A percentile compares a stretch with the other conserved stretches of the same genome.
Conservation (phyloP, 2,329 filamentous ascomycete species). For the Spiromastix sp. region DNA sequence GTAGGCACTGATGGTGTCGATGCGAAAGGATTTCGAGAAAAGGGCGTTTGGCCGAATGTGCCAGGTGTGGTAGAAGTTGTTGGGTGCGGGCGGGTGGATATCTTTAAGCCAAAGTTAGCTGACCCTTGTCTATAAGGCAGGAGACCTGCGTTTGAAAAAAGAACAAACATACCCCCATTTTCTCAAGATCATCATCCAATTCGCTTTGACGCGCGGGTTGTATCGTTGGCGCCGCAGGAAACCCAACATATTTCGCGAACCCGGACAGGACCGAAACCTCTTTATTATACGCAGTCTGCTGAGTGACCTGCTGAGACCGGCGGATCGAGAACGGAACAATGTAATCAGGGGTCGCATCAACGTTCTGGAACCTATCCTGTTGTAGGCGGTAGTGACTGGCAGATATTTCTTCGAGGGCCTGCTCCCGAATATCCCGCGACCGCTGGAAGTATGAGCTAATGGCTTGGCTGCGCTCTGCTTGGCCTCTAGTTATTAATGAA, state of each 20-base stretch:
- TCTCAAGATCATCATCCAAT: constrained; percentile 75
- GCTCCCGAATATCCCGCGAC: constrained; percentile 72
- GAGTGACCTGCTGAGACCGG: constrained; percentile 64
- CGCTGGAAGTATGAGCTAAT: constrained; percentile 87
- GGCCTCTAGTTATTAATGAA: constrained; percentile 61
- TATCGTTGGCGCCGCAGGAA: constrained; percentile 87
- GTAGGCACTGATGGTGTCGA: constrained; percentile 25
- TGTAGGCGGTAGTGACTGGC: constrained; percentile 90
- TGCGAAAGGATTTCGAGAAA: constrained; percentile 20
- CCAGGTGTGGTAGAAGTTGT: neutral
- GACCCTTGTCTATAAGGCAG: neutral
- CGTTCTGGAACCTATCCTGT: constrained; percentile 68
- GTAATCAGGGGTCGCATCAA: constrained; percentile 71
- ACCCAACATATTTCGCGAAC: constrained; percentile 88
- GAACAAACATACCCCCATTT: constrained; percentile 69
- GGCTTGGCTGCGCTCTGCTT: constrained; percentile 74
- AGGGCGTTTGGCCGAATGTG: constrained; percentile 9
- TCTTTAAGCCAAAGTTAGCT: neutral
- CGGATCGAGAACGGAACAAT: constrained; percentile 70
- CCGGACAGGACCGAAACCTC: constrained; percentile 88
- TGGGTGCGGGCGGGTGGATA: neutral
- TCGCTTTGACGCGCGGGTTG: constrained; percentile 60
- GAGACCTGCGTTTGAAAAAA: too few relatives aligned
- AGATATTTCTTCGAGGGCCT: constrained; percentile 67
- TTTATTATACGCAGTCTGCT: constrained; percentile 86